A percentile compares a stretch with the other conserved stretches of the same genome.
phyloP scores from a whole-genome alignment of 2,329 filamentous ascomycete species.

The Colletotrichum acutatum region DNA sequence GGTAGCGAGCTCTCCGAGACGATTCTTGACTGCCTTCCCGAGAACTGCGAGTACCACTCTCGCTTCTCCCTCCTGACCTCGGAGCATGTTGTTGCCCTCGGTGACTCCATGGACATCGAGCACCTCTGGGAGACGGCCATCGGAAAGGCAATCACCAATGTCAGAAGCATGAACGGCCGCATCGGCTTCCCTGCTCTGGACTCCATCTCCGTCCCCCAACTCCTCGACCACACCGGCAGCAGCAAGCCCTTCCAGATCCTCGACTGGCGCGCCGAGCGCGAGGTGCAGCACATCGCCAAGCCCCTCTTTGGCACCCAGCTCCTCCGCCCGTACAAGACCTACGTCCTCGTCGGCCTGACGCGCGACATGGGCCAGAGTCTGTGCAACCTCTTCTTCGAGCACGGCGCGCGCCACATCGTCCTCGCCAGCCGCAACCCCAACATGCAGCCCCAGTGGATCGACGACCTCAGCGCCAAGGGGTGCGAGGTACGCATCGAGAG shows the following conservation, averaged over 20 bases:
- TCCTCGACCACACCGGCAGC: slow-evolving; percentile 37
- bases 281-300: slow-evolving; percentile 39
- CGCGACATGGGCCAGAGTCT: slow-evolving; percentile 49
- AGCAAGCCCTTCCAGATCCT: slow-evolving; percentile 45
- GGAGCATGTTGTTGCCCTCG: neutral
- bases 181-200: slow-evolving; percentile 9
- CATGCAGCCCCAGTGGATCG: slow-evolving; percentile 38
- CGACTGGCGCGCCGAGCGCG: slow-evolving; percentile 52
- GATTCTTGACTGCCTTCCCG: slow-evolving; percentile 40
- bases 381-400: slow-evolving; percentile 47
- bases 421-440: slow-evolving; percentile 50
- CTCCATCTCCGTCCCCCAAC: slow-evolving; percentile 39
- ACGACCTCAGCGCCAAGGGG: slow-evolving; percentile 30
- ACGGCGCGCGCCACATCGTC: slow-evolving; percentile 48
- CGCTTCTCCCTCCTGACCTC: slow-evolving; percentile 35
- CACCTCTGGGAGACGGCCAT: slow-evolving; percentile 39
- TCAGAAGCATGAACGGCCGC: slow-evolving; percentile 2
- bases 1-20: slow-evolving; percentile 40
- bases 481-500: slow-evolving; percentile 35
- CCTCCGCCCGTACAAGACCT: slow-evolving; percentile 46
- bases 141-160: slow-evolving; percentile 33
- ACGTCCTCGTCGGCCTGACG: slow-evolving; percentile 46
- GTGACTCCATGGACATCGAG: slow-evolving; percentile 28
- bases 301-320: slow-evolving; percentile 39
- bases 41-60: slow-evolving; percentile 42